A percentile compares a stretch with the other conserved stretches of the same genome.
Conservation (phyloP, 805 yeast genomes). For the Lachancea sp. region DNA sequence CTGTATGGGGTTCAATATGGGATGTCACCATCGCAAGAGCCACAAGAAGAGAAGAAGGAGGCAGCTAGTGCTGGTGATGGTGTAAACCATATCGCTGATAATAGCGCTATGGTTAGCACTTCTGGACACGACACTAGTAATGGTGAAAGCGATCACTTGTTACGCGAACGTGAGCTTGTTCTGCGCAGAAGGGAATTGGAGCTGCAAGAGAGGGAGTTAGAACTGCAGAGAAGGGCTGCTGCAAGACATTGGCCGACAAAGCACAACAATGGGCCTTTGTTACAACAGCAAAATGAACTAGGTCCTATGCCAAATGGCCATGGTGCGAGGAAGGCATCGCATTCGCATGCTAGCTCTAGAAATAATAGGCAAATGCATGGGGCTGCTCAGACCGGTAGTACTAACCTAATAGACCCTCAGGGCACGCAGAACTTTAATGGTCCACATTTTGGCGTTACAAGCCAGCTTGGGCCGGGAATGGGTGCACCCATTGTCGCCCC, state of each 20-base stretch:
- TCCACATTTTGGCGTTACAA: neutral
- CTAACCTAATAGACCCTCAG: conserved; percentile 23
- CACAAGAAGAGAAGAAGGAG: conserved; percentile 9
- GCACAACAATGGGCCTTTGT: conserved; percentile 12
- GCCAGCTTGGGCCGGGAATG: conserved; percentile 3
- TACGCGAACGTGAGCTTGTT: conserved; percentile 31
- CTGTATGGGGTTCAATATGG: conserved; percentile 28
- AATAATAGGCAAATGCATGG: conserved; percentile 27
- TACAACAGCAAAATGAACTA: conserved; percentile 12
- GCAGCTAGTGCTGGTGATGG: neutral
- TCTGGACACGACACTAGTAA: neutral
- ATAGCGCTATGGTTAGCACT: neutral
- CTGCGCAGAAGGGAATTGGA: conserved; percentile 31
- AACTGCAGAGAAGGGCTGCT: conserved; percentile 26
- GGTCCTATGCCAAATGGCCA: conserved; percentile 2
- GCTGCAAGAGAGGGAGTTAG: conserved; percentile 32
- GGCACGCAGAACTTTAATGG: neutral
- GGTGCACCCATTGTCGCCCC: conserved; percentile 9
- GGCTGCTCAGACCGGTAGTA: conserved; percentile 18
- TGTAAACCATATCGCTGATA: neutral
- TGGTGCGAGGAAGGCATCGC: conserved; percentile 16
- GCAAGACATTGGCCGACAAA: conserved; percentile 5
- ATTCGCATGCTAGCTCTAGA: conserved; percentile 19
- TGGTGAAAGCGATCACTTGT: conserved; percentile 12
- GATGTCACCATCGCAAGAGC: conserved; percentile 19